phyloP scores from a whole-genome alignment of 805 yeast genomes.

The Lipomyces kockii region DNA sequence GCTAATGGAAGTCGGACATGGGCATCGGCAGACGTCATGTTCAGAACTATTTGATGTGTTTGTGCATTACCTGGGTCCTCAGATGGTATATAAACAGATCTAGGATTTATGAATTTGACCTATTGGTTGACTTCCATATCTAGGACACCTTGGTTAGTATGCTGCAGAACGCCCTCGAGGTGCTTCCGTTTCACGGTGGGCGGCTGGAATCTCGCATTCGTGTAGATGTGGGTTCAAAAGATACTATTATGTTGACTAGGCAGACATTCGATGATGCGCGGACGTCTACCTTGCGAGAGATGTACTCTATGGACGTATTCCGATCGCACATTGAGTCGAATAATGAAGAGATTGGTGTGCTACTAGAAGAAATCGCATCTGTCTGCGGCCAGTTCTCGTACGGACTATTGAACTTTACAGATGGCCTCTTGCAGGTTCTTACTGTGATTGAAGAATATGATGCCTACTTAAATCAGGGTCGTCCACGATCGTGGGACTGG shows the following conservation, averaged over 20 bases:
- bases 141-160: too few species aligned
- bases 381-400: slow-evolving; percentile 80
- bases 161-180: background rate
- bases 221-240: background rate
- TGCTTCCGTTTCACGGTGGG: slow-evolving; percentile 1
- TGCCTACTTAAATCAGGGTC: slow-evolving; percentile 9
- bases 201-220: slow-evolving; percentile 42
- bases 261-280: slow-evolving; percentile 62
- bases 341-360: slow-evolving; percentile 48
- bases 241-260: slow-evolving; percentile 27
- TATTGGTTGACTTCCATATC: background rate
- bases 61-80: slow-evolving; percentile 70
- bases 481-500: slow-evolving; percentile 54
- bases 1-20: slow-evolving; percentile 18
- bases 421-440: slow-evolving; percentile 52
- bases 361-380: slow-evolving; percentile 81
- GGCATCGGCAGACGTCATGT: slow-evolving; percentile 17
- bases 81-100: slow-evolving; percentile 41
- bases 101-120: background rate
- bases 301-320: slow-evolving; percentile 63
- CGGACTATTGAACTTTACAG: slow-evolving; percentile 62
- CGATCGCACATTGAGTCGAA: slow-evolving; percentile 44
- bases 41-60: slow-evolving; percentile 67
- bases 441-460: slow-evolving; percentile 49
- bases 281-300: slow-evolving; percentile 56